Evolutionary conservation across 1,284 basidiomycete species (phyloP), one percentile per base, ranked within the genome.

Genomic region (Chalciporus piperatoides): DNA sequence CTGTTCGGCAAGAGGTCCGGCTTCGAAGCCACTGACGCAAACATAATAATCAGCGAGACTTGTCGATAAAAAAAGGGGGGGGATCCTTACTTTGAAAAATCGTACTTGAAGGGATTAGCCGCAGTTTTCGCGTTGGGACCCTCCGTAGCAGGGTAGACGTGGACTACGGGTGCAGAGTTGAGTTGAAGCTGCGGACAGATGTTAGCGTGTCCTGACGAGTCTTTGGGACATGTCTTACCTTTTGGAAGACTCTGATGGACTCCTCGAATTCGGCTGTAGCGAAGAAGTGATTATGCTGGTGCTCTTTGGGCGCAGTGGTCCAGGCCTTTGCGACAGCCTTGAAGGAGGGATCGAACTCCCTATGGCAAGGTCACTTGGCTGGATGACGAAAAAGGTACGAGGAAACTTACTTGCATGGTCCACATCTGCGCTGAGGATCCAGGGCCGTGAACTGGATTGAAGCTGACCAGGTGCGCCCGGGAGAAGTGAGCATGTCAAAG

Each of bases 211-310:
- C n/a, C 17, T 35, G 25, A 43, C n/a, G 24, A 41, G 37, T 9
- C 39, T 6, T 19, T 21, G 38, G 8, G 35, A 6, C 5, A 19
- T n/a, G 10, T n/a, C 35, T 14, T 53, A 90, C 92, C 73, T 83
- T 84, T 70, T 89, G 82, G 71, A 94, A 97, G 32, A 92, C 76
- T 3, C 72, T 69, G 49, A 81, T 78, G 2, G 81, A 85, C 36
- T 89, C 77, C 56, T 86, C 80, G 64, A 96, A 97, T 68, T 97
- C 94, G 32, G 92, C 71, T n/a, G 83, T 85, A 11, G 84, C 94
- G 63, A 97, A 97, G 78, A 97, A 93, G 68, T 96, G 92, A 51
- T 77, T 71, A 65, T 92, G 77, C 38, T 86, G 79, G 30, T 85
- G 70, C n/a, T 72, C 72, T 47, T 75, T 64, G 11, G 86, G 70